Evolutionary conservation across 805 yeast species (phyloP), one percentile per base, ranked within the genome.

Genomic region (Wickerhamomyces chambardii): DNA sequence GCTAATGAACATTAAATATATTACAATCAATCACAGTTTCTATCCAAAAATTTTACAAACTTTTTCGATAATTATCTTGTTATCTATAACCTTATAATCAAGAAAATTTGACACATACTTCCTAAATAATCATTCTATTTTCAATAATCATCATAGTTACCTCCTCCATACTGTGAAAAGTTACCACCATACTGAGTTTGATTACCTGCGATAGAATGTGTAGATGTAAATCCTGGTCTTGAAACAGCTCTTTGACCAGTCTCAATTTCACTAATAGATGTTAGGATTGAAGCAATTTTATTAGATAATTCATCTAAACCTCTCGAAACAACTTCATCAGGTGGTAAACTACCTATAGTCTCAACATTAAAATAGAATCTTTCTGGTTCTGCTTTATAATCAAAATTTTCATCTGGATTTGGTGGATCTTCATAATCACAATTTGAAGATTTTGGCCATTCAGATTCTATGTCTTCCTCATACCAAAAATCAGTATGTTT

Each of bases 341-440:
- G 94, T 36, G 84, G 75, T 40, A 92, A 73, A 33, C 80, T 76
- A 4, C 98, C 98, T 12, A 89, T 83, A 2, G 97, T 84, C 59
- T 92, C 99, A 9, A 94, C 84, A 46, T 84, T 90, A 53, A 90
- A 63, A 58, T 92, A 92, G 50, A 79, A 92, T 44, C 76, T 78
- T 31, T 73, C 65, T 4, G 98, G 95, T 50, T 71, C 73, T 6
- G 96, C 95, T 30, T 64, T 69, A 56, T 78, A 86, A 56, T 92
- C 96, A 52, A 89, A 89, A 10, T 71, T 70, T 28, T 87, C 96
- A 39, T 80, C 92, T 17, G 86, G 84, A 47, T 75, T 78, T 19
- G 97, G 96, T 7, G 90, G 84, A 58, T 92, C 98, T 62, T 92
- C 99, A 79, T 90, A 92, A 50, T 85, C 95, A 46, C 94, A 77